Evolutionary conservation across 1,284 basidiomycete genomes (phyloP).

Genomic region (Sanghuangporus sanghuang): DNA sequence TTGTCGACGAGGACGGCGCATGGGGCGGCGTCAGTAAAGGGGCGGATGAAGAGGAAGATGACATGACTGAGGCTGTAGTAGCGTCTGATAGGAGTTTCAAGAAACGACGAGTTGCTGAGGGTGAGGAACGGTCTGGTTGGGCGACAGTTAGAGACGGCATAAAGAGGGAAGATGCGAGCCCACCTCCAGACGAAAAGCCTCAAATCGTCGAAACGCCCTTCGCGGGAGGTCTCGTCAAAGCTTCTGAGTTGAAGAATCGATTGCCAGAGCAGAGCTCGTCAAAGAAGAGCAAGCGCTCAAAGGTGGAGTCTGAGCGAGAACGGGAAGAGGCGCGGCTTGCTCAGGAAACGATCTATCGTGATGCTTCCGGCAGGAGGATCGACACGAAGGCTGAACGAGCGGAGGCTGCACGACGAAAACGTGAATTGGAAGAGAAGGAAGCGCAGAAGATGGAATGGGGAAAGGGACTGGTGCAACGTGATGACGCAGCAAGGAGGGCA

Average conservation of each 20-base stretch:
- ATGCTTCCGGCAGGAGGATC: constrained; percentile 82
- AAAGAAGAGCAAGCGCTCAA: constrained; percentile 25
- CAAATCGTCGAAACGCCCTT: constrained; percentile 54
- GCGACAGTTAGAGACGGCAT: constrained; percentile 44
- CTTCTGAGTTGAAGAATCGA: constrained; percentile 52
- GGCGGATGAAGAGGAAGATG: constrained; percentile 44
- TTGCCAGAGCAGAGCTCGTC: constrained; percentile 32
- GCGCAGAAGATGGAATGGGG: constrained; percentile 95
- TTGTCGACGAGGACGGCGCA: constrained; percentile 60
- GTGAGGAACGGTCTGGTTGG: constrained; percentile 49
- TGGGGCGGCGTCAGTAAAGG: constrained; percentile 39
- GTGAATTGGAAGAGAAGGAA: constrained; percentile 78
- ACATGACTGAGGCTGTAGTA: constrained; percentile 55
- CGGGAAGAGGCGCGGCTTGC: constrained; percentile 57
- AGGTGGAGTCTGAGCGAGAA: constrained; percentile 36
- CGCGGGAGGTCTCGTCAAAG: constrained; percentile 73
- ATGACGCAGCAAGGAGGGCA: constrained; percentile 63
- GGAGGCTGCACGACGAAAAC: constrained; percentile 73
- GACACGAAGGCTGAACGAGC: constrained; percentile 82
- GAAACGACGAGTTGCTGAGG: constrained; percentile 46
- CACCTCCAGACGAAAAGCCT: constrained; percentile 68
- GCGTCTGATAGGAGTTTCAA: constrained; percentile 72
- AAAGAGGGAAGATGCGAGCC: constrained; percentile 43
- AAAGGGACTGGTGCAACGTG: constrained; percentile 86
- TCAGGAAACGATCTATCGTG: constrained; percentile 93